phyloP scores from a whole-genome alignment of 108 stramenopile genomes.

The Chaetoceros muelleri region DNA sequence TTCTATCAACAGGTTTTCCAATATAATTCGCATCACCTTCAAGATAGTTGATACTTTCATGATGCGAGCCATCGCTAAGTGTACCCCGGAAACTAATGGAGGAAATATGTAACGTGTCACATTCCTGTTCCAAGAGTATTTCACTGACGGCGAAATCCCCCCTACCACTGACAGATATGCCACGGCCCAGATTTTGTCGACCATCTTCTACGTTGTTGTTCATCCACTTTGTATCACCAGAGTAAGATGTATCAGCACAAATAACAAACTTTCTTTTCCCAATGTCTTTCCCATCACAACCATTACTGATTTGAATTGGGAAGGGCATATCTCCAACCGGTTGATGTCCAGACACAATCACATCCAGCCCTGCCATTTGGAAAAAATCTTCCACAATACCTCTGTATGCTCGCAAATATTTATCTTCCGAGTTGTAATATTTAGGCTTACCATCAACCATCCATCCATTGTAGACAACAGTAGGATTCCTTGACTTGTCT shows the following conservation, averaged over 20 bases:
- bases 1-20: slow-evolving; percentile 3
- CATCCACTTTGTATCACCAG: slow-evolving; percentile 54
- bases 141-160: slow-evolving; percentile 41
- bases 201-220: not conserved
- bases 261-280: slow-evolving; percentile 45
- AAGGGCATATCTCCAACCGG: slow-evolving; percentile 74
- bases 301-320: slow-evolving; percentile 39
- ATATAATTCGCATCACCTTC: slow-evolving; percentile 6
- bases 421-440: slow-evolving; percentile 21
- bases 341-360: slow-evolving; percentile 68
- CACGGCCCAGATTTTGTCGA: slow-evolving; percentile 27
- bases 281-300: slow-evolving; percentile 1
- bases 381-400: slow-evolving; percentile 31
- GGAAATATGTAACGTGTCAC: slow-evolving; percentile 4
- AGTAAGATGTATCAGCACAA: slow-evolving; percentile 68
- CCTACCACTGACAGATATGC: slow-evolving; percentile 27
- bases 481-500: slow-evolving; percentile 38
- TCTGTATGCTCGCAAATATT: slow-evolving; percentile 6
- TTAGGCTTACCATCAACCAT: slow-evolving; percentile 53
- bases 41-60: slow-evolving; percentile 37
- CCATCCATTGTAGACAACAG: slow-evolving; percentile 67
- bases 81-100: slow-evolving; percentile 44
- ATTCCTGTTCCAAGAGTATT: slow-evolving; percentile 34
- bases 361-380: slow-evolving; percentile 19
- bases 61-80: slow-evolving; percentile 52